Evolutionary conservation across 768 basidiomycete genomes (phyloP), one percentile per base, ranked within the genome.

Genomic region (Collybia sp.): DNA sequence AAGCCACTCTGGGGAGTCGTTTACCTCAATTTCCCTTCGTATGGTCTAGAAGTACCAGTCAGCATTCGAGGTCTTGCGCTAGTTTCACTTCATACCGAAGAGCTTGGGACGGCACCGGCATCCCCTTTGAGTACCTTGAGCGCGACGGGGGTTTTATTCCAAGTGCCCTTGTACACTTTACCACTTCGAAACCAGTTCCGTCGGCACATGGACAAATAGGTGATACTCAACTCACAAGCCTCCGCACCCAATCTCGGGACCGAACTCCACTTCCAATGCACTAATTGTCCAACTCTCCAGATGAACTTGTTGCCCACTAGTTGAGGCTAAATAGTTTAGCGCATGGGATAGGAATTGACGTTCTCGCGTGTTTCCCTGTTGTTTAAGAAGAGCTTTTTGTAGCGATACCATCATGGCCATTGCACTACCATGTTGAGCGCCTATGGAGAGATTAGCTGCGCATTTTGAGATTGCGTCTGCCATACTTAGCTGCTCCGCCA

Each of bases 181-280:
- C 51, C 52, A 43, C 50, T 52, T 33, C 43, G 25, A 25, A 25
- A 8, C 25, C 8, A 8, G 25, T 25, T 25, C n/a, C 8, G 25
- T 25, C 25, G 25, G 8, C 25, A 25, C 8, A 25, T 25, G 25
- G 8, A 25, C 25, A 25, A 25, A 25, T 25, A 25, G 25, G 25
- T 25, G 8, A 25, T 8, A 25, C 25, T 35, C 30, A 53, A 25
- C 25, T 35, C 30, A 53, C 45, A 52, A 53, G 18, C 52, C 50
- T 10, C 45, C 51, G 3, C 30, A 41, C 9, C 75, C 53, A 70
- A 77, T 58, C 63, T 71, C 62, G 68, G 75, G 56, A 56, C 68
- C 51, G 64, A 62, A 50, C 57, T 60, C 48, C 66, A 67, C 33
- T 61, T 71, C 45, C 65, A 73, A 43, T n/a, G 30, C 13, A 12